Base-by-base conservation (phyloP, 768 basidiomycete genomes). In the Rhizopogon vesiculosus region DNA sequence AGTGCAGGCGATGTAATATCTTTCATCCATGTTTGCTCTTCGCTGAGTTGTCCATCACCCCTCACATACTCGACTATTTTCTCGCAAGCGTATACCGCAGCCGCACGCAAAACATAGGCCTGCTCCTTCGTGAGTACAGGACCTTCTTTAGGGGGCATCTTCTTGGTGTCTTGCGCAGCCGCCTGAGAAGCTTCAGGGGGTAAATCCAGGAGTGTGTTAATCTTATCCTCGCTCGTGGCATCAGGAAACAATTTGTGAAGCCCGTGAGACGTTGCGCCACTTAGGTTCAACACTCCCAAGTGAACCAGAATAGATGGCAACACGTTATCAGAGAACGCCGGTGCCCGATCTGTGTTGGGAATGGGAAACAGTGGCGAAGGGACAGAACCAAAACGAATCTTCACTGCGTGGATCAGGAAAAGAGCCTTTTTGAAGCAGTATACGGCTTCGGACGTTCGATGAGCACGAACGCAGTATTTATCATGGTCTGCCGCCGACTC, bases 381-480 rank as follows among this genome's bases (percentile, higher is more conserved):
- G 43, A 74, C 65, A 7, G 79, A 70, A 48, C 81, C 79, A 72
- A 93, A 93, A 44, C 89, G 84, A 43, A 86, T 67, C 25, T 69
- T 72, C 50, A 94, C 71, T 25, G 83, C 85, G 59, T 90, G 83
- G 51, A 93, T 74, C 51, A 94, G 79, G 69, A 92, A 91, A 33
- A 96, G 74, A 2, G 89, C 91, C 65, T 94, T 96, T 71, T 93
- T 93, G 79, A 93, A 91, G 65, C 90, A 83, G 71, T 91, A 94
- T 22, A 93, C 77, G n/a, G 82, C 90, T 92, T 38, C 54, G 45
- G 22, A 42, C 22, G 33, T 49, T 25, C 15, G 39, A 31, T 45
- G 33, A 48, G 45, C 49, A 3, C 55, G 48, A 39, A 19, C 13
- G 22, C 33, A 58, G 45, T 42, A 46, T 22, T 41, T 29, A 19